Evolutionary conservation across 192 early-diverging fungal genomes (phyloP).

Genomic region (Umbelopsis sp.): DNA sequence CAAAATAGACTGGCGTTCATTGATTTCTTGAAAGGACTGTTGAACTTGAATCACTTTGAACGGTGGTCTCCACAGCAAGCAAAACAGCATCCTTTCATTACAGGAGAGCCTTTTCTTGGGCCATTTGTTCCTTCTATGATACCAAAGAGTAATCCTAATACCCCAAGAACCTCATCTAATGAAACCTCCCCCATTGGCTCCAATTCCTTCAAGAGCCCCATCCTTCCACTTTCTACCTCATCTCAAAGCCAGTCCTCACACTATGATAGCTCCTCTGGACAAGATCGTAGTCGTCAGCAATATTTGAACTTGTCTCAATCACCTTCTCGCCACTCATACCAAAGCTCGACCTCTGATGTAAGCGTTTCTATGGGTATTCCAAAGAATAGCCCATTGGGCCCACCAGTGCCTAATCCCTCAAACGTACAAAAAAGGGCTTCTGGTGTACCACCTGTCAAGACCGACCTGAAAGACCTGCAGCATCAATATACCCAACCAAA

Average conservation of each 20-base stretch:
- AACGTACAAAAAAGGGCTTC: background rate
- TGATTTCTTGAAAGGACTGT: slow-evolving; percentile 90
- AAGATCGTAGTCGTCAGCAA: background rate
- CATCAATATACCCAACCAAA: background rate
- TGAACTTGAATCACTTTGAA: slow-evolving; percentile 89
- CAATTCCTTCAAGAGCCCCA: background rate
- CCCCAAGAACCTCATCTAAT: background rate
- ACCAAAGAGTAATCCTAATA: background rate
- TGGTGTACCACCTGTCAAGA: background rate
- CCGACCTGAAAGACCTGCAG: background rate
- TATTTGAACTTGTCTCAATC: background rate
- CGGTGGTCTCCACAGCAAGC: slow-evolving; percentile 97
- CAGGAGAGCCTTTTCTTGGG: slow-evolving; percentile 76
- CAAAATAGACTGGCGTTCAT: slow-evolving; percentile 76
- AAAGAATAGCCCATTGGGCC: background rate
- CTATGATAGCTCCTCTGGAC: background rate
- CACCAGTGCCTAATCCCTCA: background rate
- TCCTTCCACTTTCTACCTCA: background rate
- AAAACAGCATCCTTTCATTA: slow-evolving; percentile 93
- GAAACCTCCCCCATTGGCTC: background rate
- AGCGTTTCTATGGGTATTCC: background rate
- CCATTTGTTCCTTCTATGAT: slow-evolving; percentile 59
- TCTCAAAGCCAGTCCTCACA: background rate
- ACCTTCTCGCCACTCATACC: background rate
- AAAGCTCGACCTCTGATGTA: background rate